Evolutionary conservation across 345 rosid species (phyloP).

Genomic region (Lumnitzera littorea): DNA sequence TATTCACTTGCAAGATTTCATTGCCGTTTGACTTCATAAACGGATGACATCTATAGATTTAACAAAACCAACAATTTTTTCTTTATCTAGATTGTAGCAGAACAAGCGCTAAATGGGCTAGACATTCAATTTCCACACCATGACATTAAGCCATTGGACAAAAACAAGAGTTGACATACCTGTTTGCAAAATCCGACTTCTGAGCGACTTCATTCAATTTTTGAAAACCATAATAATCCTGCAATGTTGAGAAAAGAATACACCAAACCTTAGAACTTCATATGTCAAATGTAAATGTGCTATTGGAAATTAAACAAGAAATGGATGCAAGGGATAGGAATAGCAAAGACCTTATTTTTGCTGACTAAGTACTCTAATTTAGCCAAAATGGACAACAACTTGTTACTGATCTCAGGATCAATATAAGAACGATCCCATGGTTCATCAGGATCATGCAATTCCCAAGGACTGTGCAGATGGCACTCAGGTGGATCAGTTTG

Average conservation of each 20-base stretch:
- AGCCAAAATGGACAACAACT: slow-evolving; percentile 43
- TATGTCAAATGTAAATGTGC: background rate
- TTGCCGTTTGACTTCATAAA: too few relatives aligned
- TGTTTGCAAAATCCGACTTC: slow-evolving; percentile 67
- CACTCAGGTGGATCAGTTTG: slow-evolving; percentile 35
- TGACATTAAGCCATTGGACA: background rate
- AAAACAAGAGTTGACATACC: slow-evolving; percentile 26
- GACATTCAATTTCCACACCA: background rate
- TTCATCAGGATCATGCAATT: slow-evolving; percentile 61
- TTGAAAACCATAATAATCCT: slow-evolving; percentile 77
- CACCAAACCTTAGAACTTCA: slow-evolving; percentile 1
- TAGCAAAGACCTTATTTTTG: slow-evolving; percentile 44
- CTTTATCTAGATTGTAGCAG: too few relatives aligned
- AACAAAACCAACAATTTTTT: too few relatives aligned
- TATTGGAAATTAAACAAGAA: background rate
- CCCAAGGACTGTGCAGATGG: slow-evolving; percentile 89
- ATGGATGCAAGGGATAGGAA: background rate
- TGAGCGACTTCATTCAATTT: slow-evolving; percentile 69
- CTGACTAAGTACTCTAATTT: slow-evolving; percentile 51
- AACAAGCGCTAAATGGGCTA: too few relatives aligned
- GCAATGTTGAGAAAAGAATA: slow-evolving; percentile 20
- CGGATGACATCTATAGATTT: too few relatives aligned
- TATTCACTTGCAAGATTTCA: too few relatives aligned
- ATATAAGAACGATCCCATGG: slow-evolving; percentile 55
- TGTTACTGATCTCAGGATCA: slow-evolving; percentile 36